phyloP scores from a whole-genome alignment of 1,284 basidiomycete species.

The Heterobasidion annosum region DNA sequence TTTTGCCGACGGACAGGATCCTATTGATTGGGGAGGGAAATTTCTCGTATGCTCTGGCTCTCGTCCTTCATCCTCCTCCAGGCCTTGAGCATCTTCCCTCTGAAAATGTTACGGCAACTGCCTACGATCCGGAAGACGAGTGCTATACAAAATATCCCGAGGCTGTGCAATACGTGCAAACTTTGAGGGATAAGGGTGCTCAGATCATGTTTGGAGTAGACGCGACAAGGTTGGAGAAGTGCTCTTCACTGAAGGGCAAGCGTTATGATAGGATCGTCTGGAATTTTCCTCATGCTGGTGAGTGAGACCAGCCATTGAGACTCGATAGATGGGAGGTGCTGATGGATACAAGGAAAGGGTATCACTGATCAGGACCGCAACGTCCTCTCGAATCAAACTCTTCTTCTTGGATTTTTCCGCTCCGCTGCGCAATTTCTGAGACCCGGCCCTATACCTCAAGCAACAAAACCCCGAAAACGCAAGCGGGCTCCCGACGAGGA shows the following conservation, averaged over 20 bases:
- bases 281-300: constrained; percentile 96
- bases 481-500: constrained; percentile 22
- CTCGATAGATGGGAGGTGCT: background rate
- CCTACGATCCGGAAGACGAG: constrained; percentile 74
- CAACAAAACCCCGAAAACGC: constrained; percentile 30
- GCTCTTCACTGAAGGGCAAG: constrained; percentile 41
- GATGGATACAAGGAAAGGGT: constrained; percentile 62
- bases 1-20: constrained; percentile 67
- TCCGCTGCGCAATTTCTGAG: constrained; percentile 63
- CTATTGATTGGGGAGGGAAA: constrained; percentile 94
- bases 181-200: constrained; percentile 52
- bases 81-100: constrained; percentile 49
- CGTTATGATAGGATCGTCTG: constrained; percentile 81
- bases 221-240: constrained; percentile 68
- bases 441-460: constrained; percentile 43
- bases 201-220: constrained; percentile 82
- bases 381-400: constrained; percentile 82
- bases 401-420: constrained; percentile 81
- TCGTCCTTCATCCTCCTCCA: constrained; percentile 48
- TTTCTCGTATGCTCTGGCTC: constrained; percentile 84
- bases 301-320: constrained; percentile 15
- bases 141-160: constrained; percentile 86
- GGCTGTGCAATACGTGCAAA: constrained; percentile 50
- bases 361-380: constrained; percentile 95
- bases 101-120: constrained; percentile 75